Percentiles rank a stretch among this genome's conserved stretches.
phyloP scores from a whole-genome alignment of 441 rosid species.

The Biscutella laevigata region DNA sequence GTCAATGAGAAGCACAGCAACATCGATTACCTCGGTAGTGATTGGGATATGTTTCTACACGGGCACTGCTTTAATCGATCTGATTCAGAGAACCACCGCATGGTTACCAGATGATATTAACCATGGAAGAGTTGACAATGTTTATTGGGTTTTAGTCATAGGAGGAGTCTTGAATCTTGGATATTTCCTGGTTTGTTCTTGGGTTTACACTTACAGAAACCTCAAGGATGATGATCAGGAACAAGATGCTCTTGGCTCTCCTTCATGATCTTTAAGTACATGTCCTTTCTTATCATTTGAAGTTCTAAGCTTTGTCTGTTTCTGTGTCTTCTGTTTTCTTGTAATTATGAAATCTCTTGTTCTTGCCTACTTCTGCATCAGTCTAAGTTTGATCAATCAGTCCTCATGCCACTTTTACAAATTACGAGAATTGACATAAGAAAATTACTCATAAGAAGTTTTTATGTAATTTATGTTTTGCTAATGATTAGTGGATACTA shows the following conservation, averaged over 20 bases:
- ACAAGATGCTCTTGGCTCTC: slow-evolving; percentile 23
- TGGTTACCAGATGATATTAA: slow-evolving; percentile 43
- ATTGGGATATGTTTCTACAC: slow-evolving; percentile 39
- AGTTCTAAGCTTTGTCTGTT: not conserved
- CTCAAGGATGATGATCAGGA: slow-evolving; percentile 5
- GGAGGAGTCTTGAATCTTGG: slow-evolving; percentile 32
- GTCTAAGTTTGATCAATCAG: too few species aligned
- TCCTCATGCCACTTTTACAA: too few species aligned
- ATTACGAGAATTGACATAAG: too few species aligned
- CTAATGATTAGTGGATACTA: too few species aligned
- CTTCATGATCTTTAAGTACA: slow-evolving; percentile 1
- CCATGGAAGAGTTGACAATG: slow-evolving; percentile 37
- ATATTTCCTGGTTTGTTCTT: slow-evolving; percentile 35
- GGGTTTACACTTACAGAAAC: slow-evolving; percentile 28
- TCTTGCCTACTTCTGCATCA: too few species aligned
- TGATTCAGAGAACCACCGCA: slow-evolving; percentile 25
- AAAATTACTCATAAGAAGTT: too few species aligned
- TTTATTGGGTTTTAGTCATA: slow-evolving; percentile 34
- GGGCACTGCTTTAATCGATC: slow-evolving; percentile 31
- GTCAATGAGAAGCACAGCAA: slow-evolving; percentile 37
- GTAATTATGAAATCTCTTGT: too few species aligned
- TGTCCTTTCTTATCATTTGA: not conserved
- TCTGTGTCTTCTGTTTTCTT: too few species aligned
- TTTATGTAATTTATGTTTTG: too few species aligned
- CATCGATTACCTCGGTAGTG: slow-evolving; percentile 41